Evolutionary conservation across 2,329 filamentous ascomycete species (phyloP), one percentile per base, ranked within the genome.

Genomic region (Drechslerella stenobrocha): DNA sequence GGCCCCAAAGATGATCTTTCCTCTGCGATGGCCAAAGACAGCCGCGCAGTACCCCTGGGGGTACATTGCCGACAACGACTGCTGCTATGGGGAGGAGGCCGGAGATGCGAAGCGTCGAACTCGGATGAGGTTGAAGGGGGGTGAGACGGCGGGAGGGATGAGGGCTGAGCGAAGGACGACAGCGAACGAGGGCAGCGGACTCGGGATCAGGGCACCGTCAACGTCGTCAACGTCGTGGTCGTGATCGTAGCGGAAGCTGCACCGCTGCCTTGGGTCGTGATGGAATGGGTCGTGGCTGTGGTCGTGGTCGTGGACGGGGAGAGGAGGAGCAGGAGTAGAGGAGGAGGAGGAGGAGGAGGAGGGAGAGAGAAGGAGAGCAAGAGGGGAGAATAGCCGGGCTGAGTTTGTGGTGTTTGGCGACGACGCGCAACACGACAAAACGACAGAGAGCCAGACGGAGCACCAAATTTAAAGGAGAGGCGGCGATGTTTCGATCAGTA

Each of bases 31-130:
- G 42, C 61, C 61, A 26, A 58, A 66, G 52, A 66, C 52, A 53
- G 53, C 61, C 40, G 56, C 23, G 44, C 52, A 66, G 61, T 53
- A 66, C 61, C 61, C 61, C 61, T 66, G 61, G 59, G 60, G 60
- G 60, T 58, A 53, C 61, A 66, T 66, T 51, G 26, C 20, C 44
- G 15, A 18, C 13, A 47, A 22, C 30, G 40, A 42, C 15, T 11
- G 32, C 5, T 9, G 18, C n/a, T 3, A 24, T 24, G 8, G 34
- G 34, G 5, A 23, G 18, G 30, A 40, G 30, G 40, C 11, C 30
- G 46, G 30, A 18, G n/a, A 28, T 7, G 48, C 8, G 45, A 42
- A 23, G 22, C n/a, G 46, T 20, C 32, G n/a, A 44, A 30, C 28
- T 30, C 28, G 13, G 22, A n/a, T 6, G 42, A 15, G 13, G 22